Evolutionary conservation across 768 basidiomycete genomes (phyloP), one percentile per base, ranked within the genome.

Genomic region (Rhodotorula diobovata): DNA sequence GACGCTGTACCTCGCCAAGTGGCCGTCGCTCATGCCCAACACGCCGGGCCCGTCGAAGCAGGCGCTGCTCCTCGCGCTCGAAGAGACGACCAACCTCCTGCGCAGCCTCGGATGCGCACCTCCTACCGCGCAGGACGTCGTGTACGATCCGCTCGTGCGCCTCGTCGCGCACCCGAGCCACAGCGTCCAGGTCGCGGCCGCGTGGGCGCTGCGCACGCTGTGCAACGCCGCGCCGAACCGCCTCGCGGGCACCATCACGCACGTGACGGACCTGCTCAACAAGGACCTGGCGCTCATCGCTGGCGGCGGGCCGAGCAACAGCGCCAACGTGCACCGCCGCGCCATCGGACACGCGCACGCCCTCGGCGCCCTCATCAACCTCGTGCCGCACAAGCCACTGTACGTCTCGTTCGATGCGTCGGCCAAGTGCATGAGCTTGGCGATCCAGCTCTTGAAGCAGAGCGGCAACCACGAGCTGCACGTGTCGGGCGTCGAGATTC

Each of bases 351-450:
- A 90, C 77, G 88, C 94, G 0, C 92, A 93, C 77, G 93, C 91
- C 18, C 86, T 99, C 34, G 88, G 92, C 4, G 89, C 90, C 9
- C 84, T 98, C 37, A 87, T 97, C 21, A 88, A 91, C 35, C 84
- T 92, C 67, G 89, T 95, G 46, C 90, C 91, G 0, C 86, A 89
- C 70, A 86, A 91, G 34, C 93, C 94, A 0, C 84, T 99, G 2
- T 98, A 98, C 76, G 90, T 95, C 56, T 94, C 93, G 11, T 93
- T 93, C 80, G 95, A 98, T 78, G 86, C 94, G 75, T 88, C 88
- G 50, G 63, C 76, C 56, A 71, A 71, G 73, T 89, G 93, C 28
- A 86, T 98, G 66, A 91, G 96, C 77, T 89, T 91, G 80, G 90
- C 95, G 2, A 91, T 90, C 4, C 87, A 89, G 66, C 85, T 99